Evolutionary conservation across 2,329 filamentous ascomycete species (phyloP).

Genomic region (Tolypocladium amazonense): DNA sequence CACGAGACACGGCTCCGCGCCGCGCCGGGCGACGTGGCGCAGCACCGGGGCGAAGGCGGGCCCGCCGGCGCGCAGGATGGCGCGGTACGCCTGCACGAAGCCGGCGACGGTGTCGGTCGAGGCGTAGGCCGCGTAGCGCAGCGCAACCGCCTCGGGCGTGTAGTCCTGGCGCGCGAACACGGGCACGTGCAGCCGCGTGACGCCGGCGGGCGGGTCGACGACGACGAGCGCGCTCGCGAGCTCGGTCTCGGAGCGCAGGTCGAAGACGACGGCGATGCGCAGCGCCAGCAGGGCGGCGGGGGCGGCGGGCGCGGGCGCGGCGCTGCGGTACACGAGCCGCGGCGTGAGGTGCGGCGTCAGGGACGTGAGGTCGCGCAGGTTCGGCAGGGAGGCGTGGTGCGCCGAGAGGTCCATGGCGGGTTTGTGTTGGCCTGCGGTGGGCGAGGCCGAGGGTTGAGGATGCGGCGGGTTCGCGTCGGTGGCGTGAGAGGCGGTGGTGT

Average conservation of each 20-base stretch:
- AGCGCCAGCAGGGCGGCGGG: slow-evolving; percentile 39
- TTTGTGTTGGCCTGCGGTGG: neutral
- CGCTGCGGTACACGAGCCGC: slow-evolving; percentile 56
- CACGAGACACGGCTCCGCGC: slow-evolving; percentile 41
- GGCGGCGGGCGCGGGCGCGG: slow-evolving; percentile 48
- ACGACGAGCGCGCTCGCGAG: slow-evolving; percentile 29
- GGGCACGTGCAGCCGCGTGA: slow-evolving; percentile 45
- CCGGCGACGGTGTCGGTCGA: slow-evolving; percentile 38
- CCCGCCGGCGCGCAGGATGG: slow-evolving; percentile 46
- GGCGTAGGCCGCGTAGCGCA: slow-evolving; percentile 51
- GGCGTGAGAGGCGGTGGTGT: neutral
- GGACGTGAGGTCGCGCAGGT: neutral
- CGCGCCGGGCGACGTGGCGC: slow-evolving; percentile 32
- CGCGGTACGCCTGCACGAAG: slow-evolving; percentile 52
- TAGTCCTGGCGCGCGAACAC: slow-evolving; percentile 55
- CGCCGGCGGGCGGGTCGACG: slow-evolving; percentile 2
- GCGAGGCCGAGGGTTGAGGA: neutral
- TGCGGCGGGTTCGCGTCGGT: neutral
- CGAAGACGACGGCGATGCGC: slow-evolving; percentile 55
- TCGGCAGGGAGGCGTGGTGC: neutral
- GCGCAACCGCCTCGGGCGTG: slow-evolving; percentile 49
- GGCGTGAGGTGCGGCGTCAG: slow-evolving; percentile 9
- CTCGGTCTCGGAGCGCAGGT: slow-evolving; percentile 54
- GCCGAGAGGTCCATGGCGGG: neutral
- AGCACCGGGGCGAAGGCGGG: slow-evolving; percentile 42